Evolutionary conservation across 352 stramenopile genomes (phyloP), one percentile per base, ranked within the genome.

Genomic region (Aphanomyces cochlioides): DNA sequence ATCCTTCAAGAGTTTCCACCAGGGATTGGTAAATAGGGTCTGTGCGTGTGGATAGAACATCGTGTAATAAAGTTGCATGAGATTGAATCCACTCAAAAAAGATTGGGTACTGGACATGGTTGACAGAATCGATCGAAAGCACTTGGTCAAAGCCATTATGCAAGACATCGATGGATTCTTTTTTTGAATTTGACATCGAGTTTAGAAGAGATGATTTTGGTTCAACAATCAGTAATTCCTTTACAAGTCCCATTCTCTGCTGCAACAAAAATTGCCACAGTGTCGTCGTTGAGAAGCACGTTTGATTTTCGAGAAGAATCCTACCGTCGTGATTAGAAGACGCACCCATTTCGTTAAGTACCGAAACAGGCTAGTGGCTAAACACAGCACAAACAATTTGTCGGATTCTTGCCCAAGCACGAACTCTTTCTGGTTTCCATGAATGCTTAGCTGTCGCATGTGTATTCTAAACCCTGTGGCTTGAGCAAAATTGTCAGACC

Each of bases 61-160:
- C 84, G n/a, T 85, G 80, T 8, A 93, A 73, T 3, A 89, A 59
- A 7, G 80, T 69, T 34, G 77, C 78, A 47, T 90, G 85, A 21
- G 90, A 83, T 1, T 79, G 86, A 10, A 93, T 72, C 85, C 85
- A 93, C n/a, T 83, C 72, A n/a, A 89, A 82, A 50, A 93, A 93
- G 38, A 61, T 36, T 5, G 37, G 64, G n/a, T 37, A 70, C 47
- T 47, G 43, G 6, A 21, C 12, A 19, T 54, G 28, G 7, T 54
- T 17, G 19, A 50, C 66, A 2, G 74, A 66, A 7, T 79, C 65
- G 8, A 89, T 76, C 63, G 85, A 77, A 0, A 92, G 64, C 28
- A 93, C 58, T 5, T 77, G 78, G 61, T 93, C 85, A 39, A 93
- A 91, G 0, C 85, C 85, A 12, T 79, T 80, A 48, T 91, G 84